These are phyloP conservation scores for Camellia oleifera DNA, from an alignment of 179 eudicot species.

Conservation along the genomic window DNA sequence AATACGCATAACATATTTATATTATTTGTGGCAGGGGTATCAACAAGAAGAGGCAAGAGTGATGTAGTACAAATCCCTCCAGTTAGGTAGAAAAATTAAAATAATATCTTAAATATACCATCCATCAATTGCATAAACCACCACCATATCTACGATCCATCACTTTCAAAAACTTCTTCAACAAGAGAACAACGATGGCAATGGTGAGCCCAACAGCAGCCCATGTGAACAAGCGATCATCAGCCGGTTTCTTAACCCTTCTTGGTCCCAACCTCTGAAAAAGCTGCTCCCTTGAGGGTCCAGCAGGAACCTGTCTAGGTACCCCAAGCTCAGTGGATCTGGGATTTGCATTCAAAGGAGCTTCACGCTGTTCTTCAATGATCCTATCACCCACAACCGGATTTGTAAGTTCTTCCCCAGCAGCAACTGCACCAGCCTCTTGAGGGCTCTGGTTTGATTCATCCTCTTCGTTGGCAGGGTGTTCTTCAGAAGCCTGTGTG, in stretches of 20 bases:
- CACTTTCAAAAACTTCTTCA: constrained; percentile 92
- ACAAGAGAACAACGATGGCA: constrained; percentile 69
- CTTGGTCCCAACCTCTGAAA: constrained; percentile 23
- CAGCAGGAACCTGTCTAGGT: constrained; percentile 34
- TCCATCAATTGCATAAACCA: neutral
- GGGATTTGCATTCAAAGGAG: constrained; percentile 31
- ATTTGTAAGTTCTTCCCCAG: constrained; percentile 27
- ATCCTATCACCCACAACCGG: constrained; percentile 31
- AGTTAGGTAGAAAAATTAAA: constrained; percentile 5
- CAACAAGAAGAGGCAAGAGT: neutral
- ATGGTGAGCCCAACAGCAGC: constrained; percentile 90
- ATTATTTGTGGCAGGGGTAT: neutral
- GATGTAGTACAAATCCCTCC: neutral
- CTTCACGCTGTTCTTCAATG: constrained; percentile 48
- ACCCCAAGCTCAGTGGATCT: constrained; percentile 24
- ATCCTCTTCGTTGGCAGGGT: constrained; percentile 26
- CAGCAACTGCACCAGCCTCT: constrained; percentile 29
- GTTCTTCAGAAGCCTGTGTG: constrained; percentile 42
- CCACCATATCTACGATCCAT: constrained; percentile 52
- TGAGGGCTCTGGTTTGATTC: constrained; percentile 37
- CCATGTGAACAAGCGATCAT: constrained; percentile 82
- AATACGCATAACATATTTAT: neutral
- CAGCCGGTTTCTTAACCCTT: constrained; percentile 46
- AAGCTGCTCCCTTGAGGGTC: constrained; percentile 26
- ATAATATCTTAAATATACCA: neutral